These are phyloP conservation scores for Ambrosiella beaveri DNA, from an alignment of 2,329 filamentous ascomycete species.

Conservation along the genomic window DNA sequence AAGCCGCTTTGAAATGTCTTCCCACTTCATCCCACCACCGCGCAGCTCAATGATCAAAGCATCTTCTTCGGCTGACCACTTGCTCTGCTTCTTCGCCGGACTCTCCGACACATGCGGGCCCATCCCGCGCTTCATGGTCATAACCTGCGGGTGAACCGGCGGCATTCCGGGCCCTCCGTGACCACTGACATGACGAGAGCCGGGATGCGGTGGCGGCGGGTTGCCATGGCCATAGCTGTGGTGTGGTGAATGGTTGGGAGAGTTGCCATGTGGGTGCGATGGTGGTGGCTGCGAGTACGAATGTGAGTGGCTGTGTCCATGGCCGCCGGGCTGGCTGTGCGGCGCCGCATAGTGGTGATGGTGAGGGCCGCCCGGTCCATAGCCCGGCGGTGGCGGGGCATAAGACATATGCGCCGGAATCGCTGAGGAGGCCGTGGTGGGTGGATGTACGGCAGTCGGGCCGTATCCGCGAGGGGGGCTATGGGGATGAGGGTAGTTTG, in stretches of 20 bases:
- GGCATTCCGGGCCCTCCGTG: slow-evolving; percentile 7
- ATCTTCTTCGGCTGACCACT: slow-evolving; percentile 90
- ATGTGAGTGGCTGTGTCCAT: neutral
- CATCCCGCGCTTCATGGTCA: slow-evolving; percentile 30
- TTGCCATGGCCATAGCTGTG: neutral
- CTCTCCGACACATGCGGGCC: slow-evolving; percentile 42
- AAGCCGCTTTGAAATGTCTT: slow-evolving; percentile 84
- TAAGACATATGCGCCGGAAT: slow-evolving; percentile 12
- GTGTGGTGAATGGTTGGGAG: neutral
- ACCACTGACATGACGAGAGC: slow-evolving; percentile 1
- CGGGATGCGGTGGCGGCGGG: neutral
- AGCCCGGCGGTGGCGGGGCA: slow-evolving; percentile 10
- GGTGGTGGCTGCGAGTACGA: slow-evolving; percentile 3
- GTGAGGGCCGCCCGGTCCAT: slow-evolving; percentile 11
- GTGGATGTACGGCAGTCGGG: slow-evolving; percentile 9
- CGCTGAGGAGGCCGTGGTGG: slow-evolving; percentile 11
- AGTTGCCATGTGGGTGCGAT: neutral
- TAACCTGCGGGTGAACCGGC: slow-evolving; percentile 15
- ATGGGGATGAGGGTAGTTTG: neutral
- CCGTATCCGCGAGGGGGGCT: neutral
- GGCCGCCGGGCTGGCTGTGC: neutral
- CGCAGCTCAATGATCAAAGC: slow-evolving; percentile 83
- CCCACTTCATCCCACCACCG: slow-evolving; percentile 92
- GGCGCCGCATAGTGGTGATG: slow-evolving; percentile 18
- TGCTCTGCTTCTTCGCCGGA: slow-evolving; percentile 84